Conservation (phyloP, 2,329 filamentous ascomycete genomes). For the Cercospora sesami region DNA sequence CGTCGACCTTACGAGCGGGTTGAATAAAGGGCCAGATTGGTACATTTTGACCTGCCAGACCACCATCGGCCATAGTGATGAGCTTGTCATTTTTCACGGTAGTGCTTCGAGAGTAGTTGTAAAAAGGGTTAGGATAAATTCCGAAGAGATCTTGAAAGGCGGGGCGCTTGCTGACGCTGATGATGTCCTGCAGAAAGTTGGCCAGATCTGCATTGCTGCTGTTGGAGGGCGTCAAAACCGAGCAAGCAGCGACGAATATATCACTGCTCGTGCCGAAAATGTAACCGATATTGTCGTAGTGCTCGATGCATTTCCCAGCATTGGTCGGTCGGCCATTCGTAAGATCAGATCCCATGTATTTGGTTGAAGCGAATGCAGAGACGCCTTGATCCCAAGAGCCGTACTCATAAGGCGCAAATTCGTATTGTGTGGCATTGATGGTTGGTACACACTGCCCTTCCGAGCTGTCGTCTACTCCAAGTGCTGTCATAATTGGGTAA, state of each 20-base stretch:
- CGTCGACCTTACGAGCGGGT: constrained; percentile 56
- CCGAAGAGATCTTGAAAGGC: constrained; percentile 47
- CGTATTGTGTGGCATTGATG: constrained; percentile 61
- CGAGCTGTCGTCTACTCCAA: constrained; percentile 40
- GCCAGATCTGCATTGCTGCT: constrained; percentile 21
- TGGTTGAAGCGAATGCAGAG: constrained; percentile 59
- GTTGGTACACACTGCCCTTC: constrained; percentile 42
- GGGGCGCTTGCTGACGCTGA: constrained; percentile 36
- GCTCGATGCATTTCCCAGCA: constrained; percentile 48
- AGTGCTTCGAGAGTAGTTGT: constrained; percentile 50
- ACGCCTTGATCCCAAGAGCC: constrained; percentile 63
- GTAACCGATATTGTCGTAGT: constrained; percentile 53
- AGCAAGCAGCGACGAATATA: constrained; percentile 43
- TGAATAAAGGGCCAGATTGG: constrained; percentile 56
- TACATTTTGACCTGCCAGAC: constrained; percentile 53
- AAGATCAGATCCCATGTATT: constrained; percentile 62
- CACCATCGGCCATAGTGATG: constrained; percentile 55
- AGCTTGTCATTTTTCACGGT: constrained; percentile 40
- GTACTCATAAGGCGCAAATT: constrained; percentile 67
- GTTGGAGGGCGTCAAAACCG: constrained; percentile 13
- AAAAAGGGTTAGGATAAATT: constrained; percentile 63
- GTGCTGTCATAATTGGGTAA: constrained; percentile 49
- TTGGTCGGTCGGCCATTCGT: constrained; percentile 47
- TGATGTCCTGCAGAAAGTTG: constrained; percentile 28
- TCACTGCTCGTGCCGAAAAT: constrained; percentile 49